These are phyloP conservation scores for Botryotinia narcissicola DNA, from an alignment of 2,329 filamentous ascomycete species.

Conservation along the genomic window DNA sequence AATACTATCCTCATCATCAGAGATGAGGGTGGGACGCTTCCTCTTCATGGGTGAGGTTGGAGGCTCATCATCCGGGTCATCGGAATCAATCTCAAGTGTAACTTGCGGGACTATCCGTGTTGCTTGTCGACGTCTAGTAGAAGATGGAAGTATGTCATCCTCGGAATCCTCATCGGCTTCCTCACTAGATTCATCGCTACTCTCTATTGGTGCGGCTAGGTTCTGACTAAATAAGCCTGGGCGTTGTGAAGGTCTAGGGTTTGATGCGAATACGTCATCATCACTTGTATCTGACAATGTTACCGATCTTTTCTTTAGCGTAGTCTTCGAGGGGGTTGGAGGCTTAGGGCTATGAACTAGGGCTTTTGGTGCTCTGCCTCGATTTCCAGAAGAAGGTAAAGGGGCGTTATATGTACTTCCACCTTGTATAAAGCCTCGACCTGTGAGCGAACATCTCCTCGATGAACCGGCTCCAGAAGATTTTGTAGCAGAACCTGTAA, in stretches of 20 bases:
- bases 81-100: constrained; percentile 8
- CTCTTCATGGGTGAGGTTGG: constrained; percentile 28
- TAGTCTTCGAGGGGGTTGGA: neutral
- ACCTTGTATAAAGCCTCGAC: constrained; percentile 17
- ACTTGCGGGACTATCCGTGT: constrained; percentile 6
- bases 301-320: constrained; percentile 8
- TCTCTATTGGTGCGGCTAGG: neutral
- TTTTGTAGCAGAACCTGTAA: constrained; percentile 22
- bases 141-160: constrained; percentile 27
- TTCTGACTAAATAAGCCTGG: constrained; percentile 14
- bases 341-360: constrained; percentile 3
- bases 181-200: constrained; percentile 4
- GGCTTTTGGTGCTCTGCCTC: neutral
- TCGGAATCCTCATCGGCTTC: constrained; percentile 22
- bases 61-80: constrained; percentile 23
- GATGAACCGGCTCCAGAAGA: constrained; percentile 7
- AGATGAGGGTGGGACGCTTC: neutral
- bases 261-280: constrained; percentile 17
- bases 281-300: constrained; percentile 23
- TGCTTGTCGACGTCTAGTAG: constrained; percentile 22
- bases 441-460: constrained; percentile 11
- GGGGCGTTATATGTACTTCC: constrained; percentile 20
- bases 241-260: constrained; percentile 4
- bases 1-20: constrained; percentile 15
- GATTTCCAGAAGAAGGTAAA: neutral